phyloP scores from a whole-genome alignment of 441 rosid species.

The Mallotus japonicus region DNA sequence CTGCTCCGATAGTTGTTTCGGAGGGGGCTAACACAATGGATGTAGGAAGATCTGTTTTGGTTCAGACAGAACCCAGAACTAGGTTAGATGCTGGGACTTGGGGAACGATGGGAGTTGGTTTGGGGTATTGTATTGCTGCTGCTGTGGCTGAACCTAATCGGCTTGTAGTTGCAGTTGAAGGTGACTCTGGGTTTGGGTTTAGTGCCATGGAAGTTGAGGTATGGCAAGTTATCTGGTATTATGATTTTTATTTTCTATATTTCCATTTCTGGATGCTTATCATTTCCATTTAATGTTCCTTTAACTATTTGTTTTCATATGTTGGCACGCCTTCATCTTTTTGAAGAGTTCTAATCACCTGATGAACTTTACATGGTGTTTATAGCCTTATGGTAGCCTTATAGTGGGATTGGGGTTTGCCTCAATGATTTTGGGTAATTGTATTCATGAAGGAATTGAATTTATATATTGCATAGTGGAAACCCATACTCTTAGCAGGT shows the following conservation, averaged over 20 bases:
- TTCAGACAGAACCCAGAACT: conserved; percentile 92
- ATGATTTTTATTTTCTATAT: neutral
- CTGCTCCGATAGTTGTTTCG: conserved; percentile 79
- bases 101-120: conserved; percentile 99
- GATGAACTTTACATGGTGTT: neutral
- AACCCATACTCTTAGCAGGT: neutral
- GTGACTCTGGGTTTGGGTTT: conserved; percentile 97
- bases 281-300: neutral
- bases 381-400: too few relatives aligned
- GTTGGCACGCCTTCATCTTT: neutral
- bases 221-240: conserved; percentile 22
- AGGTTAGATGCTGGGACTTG: conserved; percentile 98
- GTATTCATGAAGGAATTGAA: neutral
- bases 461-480: neutral
- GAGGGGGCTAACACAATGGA: conserved; percentile 99
- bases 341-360: neutral
- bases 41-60: conserved; percentile 84
- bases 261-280: neutral
- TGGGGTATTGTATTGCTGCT: conserved; percentile 96
- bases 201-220: conserved; percentile 99
- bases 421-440: neutral
- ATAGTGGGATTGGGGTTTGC: too few relatives aligned
- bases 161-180: conserved; percentile 91
- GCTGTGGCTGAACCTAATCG: conserved; percentile 81
- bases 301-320: neutral